These are phyloP conservation scores for Brettanomyces bruxellensis DNA, from an alignment of 805 yeast species.

Conservation along the genomic window DNA sequence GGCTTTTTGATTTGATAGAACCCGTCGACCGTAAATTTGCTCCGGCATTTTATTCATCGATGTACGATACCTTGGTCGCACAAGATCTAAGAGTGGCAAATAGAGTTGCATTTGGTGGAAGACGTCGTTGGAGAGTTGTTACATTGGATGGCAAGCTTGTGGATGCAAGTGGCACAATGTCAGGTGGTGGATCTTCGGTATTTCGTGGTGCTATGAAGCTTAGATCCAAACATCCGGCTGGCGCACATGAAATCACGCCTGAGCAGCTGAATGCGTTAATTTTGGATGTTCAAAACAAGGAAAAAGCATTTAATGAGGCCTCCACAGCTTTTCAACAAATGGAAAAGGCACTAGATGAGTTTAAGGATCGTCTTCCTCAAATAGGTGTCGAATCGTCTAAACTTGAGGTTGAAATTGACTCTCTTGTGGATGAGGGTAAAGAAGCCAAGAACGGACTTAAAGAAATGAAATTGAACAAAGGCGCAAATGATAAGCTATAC, in stretches of 20 bases:
- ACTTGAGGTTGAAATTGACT: conserved; percentile 52
- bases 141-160: conserved; percentile 88
- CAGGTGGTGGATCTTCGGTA: conserved; percentile 83
- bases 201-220: conserved; percentile 72
- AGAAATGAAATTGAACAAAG: conserved; percentile 21
- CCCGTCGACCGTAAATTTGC: conserved; percentile 60
- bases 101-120: conserved; percentile 71
- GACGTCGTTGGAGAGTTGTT: conserved; percentile 75
- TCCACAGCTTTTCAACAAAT: conserved; percentile 47
- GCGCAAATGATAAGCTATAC: conserved; percentile 25
- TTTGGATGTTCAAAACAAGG: conserved; percentile 42
- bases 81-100: conserved; percentile 71
- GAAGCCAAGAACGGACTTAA: conserved; percentile 36
- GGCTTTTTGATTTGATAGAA: conserved; percentile 75
- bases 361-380: conserved; percentile 63
- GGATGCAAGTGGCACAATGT: conserved; percentile 89
- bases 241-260: conserved; percentile 32
- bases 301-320: conserved; percentile 40
- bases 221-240: conserved; percentile 26
- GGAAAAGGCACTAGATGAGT: conserved; percentile 45
- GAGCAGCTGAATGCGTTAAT: conserved; percentile 49
- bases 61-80: conserved; percentile 86
- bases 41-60: conserved; percentile 83
- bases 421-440: conserved; percentile 43
- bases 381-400: conserved; percentile 55